Conservation (phyloP, 345 rosid species). For the Salix caprea region DNA sequence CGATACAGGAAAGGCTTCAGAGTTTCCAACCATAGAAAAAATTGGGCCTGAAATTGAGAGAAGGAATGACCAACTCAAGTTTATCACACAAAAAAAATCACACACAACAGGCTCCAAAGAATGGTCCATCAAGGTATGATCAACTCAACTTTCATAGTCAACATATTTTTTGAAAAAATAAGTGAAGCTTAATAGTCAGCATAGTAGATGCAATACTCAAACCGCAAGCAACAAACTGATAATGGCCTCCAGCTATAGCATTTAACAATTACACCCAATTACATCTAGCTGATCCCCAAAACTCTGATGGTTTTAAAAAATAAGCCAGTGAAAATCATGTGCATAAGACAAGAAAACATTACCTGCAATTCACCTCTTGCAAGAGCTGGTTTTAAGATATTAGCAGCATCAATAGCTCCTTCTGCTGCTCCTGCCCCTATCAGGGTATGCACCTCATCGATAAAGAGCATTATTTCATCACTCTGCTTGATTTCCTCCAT, state of each 20-base stretch:
- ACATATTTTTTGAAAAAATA: neutral
- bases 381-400: slow-evolving; percentile 97
- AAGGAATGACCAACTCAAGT: neutral
- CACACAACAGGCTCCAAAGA: neutral
- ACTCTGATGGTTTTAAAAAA: neutral
- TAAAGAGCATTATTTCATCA: slow-evolving; percentile 92
- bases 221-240: neutral
- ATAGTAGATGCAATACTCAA: neutral
- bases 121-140: neutral
- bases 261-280: neutral
- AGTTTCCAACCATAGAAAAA: neutral
- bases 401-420: slow-evolving; percentile 99
- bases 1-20: neutral
- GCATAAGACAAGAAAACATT: neutral
- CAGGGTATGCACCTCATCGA: slow-evolving; percentile 97
- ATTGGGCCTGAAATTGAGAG: neutral
- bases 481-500: slow-evolving; percentile 99
- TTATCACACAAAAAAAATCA: neutral
- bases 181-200: neutral
- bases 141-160: neutral
- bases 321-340: neutral
- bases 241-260: neutral
- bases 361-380: slow-evolving; percentile 99
- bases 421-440: slow-evolving; percentile 99
- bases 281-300: neutral